Evolutionary conservation across 2,329 filamentous ascomycete species (phyloP).

Genomic region (Didymella arachidicola): DNA sequence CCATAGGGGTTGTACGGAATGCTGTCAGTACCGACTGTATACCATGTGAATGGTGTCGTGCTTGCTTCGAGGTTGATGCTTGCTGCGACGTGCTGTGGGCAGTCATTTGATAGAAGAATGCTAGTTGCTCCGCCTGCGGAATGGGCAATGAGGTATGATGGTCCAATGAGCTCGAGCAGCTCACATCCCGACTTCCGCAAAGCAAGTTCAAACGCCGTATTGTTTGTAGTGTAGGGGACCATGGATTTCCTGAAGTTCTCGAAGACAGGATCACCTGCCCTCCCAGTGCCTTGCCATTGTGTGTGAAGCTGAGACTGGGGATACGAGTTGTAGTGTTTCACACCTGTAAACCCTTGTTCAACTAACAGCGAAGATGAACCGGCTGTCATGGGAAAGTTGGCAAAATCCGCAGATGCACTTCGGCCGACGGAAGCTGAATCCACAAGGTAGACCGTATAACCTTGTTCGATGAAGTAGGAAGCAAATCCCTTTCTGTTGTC

Average conservation of each 20-base stretch:
- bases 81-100: slow-evolving; percentile 2
- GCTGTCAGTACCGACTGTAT: slow-evolving; percentile 11
- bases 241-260: slow-evolving; percentile 14
- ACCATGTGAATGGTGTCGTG: slow-evolving; percentile 17
- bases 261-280: slow-evolving; percentile 12
- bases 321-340: slow-evolving; percentile 3
- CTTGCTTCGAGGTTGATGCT: slow-evolving; percentile 17
- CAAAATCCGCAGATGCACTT: slow-evolving; percentile 14
- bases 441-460: slow-evolving; percentile 18
- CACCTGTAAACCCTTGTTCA: slow-evolving; percentile 13
- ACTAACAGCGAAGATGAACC: slow-evolving; percentile 2
- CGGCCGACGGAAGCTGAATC: slow-evolving; percentile 14
- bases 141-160: slow-evolving; percentile 17
- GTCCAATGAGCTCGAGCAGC: slow-evolving; percentile 15
- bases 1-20: slow-evolving; percentile 15
- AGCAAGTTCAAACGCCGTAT: slow-evolving; percentile 18
- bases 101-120: slow-evolving; percentile 26
- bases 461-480: slow-evolving; percentile 18
- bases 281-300: slow-evolving; percentile 15
- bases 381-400: slow-evolving; percentile 8
- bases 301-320: slow-evolving; percentile 19
- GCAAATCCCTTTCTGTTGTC: slow-evolving; percentile 17
- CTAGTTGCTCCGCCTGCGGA: slow-evolving; percentile 21
- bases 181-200: slow-evolving; percentile 12
- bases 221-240: slow-evolving; percentile 20